Conservation (phyloP, 2,329 filamentous ascomycete species). For the Fusarium poae region DNA sequence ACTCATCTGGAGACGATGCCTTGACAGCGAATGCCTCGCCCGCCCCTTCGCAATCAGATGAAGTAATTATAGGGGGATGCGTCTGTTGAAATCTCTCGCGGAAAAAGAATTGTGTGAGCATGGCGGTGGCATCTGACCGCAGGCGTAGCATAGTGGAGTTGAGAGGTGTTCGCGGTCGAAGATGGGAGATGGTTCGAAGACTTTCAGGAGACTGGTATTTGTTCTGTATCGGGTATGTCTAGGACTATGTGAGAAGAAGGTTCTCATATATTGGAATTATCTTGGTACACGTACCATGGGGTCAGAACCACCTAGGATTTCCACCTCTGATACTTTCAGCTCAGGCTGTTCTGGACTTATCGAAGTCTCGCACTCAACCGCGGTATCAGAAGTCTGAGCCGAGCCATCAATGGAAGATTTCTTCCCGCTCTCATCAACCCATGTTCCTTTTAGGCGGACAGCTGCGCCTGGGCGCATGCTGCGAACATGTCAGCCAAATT, state of each 20-base stretch:
- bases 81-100: conserved; percentile 80
- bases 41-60: conserved; percentile 96
- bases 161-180: conserved; percentile 83
- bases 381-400: conserved; percentile 3
- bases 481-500: conserved; percentile 47
- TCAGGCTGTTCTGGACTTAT: conserved; percentile 60
- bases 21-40: conserved; percentile 89
- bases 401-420: conserved; percentile 2
- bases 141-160: conserved; percentile 85
- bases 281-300: conserved; percentile 72
- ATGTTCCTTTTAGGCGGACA: conserved; percentile 81
- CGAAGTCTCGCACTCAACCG: conserved; percentile 11
- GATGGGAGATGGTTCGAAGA: conserved; percentile 87
- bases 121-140: conserved; percentile 82
- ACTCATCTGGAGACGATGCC: conserved; percentile 62
- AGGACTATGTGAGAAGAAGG: conserved; percentile 27
- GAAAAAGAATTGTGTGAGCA: conserved; percentile 81
- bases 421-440: conserved; percentile 61
- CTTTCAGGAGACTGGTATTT: conserved; percentile 94
- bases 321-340: conserved; percentile 77
- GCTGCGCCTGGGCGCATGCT: conserved; percentile 87
- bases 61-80: conserved; percentile 94
- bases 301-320: conserved; percentile 82
- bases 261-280: background rate
- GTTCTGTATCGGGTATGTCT: conserved; percentile 95